These are phyloP conservation scores for Taphrina populina DNA, from an alignment of 1,139 yeast genomes.

Conservation along the genomic window DNA sequence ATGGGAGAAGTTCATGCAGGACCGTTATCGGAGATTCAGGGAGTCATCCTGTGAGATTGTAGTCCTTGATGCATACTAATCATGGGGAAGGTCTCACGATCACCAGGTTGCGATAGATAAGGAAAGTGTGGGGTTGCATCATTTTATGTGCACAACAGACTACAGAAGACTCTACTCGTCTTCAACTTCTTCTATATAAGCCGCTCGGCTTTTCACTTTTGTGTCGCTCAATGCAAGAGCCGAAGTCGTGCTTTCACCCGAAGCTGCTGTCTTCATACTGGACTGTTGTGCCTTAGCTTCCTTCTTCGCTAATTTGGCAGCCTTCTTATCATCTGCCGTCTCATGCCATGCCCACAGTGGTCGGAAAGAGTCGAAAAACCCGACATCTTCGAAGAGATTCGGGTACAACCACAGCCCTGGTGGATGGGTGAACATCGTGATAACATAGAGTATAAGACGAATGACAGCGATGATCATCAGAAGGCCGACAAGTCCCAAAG, in stretches of 20 bases:
- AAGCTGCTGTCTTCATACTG: neutral
- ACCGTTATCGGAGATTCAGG: no score
- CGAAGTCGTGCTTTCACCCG: constrained; percentile 7
- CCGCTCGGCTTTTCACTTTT: constrained; percentile 12
- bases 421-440: constrained; percentile 59
- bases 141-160: no score
- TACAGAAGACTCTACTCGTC: constrained; percentile 13
- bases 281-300: constrained; percentile 15
- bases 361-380: constrained; percentile 84
- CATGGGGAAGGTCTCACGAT: no score
- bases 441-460: constrained; percentile 67
- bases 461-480: constrained; percentile 78
- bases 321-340: constrained; percentile 25
- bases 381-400: constrained; percentile 91
- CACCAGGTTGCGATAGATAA: no score
- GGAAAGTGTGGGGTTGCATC: no score
- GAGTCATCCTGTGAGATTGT: no score
- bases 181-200: constrained; percentile 33
- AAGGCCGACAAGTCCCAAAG: constrained; percentile 69
- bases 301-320: constrained; percentile 21
- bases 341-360: constrained; percentile 88
- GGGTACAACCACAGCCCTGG: constrained; percentile 95
- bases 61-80: no score
- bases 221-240: neutral
- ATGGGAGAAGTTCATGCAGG: constrained; percentile 83